A percentile compares a stretch with the other conserved stretches of the same genome.
phyloP scores from a whole-genome alignment of 306 rosid species.

The Alnus glutinosa region DNA sequence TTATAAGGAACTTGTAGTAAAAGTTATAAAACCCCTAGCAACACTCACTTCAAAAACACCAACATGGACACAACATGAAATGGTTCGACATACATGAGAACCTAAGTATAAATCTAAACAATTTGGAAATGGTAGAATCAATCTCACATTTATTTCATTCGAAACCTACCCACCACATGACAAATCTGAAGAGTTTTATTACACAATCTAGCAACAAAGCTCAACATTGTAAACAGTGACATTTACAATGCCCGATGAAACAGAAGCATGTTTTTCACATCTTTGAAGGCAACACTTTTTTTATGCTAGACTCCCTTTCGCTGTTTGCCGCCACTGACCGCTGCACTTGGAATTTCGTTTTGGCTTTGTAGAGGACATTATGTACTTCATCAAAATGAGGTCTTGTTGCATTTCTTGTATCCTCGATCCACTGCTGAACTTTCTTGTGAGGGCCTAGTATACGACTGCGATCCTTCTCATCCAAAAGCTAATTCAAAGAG shows the following conservation, averaged over 20 bases:
- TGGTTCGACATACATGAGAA: neutral
- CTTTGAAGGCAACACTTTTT: conserved; percentile 49
- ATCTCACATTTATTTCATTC: neutral
- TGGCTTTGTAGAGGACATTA: conserved; percentile 48
- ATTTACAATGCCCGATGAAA: neutral
- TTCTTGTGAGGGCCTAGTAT: conserved; percentile 78
- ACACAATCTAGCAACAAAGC: conserved; percentile 8
- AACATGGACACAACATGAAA: neutral
- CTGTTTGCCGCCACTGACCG: conserved; percentile 28
- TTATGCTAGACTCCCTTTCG: conserved; percentile 29
- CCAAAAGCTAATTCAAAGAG: conserved; percentile 53
- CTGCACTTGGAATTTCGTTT: conserved; percentile 42
- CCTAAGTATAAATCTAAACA: neutral
- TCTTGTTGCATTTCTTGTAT: conserved; percentile 65
- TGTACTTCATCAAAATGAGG: conserved; percentile 90
- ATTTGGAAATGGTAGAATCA: neutral
- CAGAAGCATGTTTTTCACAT: conserved; percentile 34
- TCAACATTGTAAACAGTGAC: neutral
- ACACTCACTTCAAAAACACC: neutral
- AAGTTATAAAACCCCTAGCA: too few relatives aligned
- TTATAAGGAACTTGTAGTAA: too few relatives aligned
- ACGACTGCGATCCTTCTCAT: conserved; percentile 57
- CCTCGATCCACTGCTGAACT: conserved; percentile 81
- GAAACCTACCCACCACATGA: neutral
- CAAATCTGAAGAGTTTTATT: neutral